phyloP scores from a whole-genome alignment of 495 filamentous ascomycete genomes.

The Cetradonia linearis region DNA sequence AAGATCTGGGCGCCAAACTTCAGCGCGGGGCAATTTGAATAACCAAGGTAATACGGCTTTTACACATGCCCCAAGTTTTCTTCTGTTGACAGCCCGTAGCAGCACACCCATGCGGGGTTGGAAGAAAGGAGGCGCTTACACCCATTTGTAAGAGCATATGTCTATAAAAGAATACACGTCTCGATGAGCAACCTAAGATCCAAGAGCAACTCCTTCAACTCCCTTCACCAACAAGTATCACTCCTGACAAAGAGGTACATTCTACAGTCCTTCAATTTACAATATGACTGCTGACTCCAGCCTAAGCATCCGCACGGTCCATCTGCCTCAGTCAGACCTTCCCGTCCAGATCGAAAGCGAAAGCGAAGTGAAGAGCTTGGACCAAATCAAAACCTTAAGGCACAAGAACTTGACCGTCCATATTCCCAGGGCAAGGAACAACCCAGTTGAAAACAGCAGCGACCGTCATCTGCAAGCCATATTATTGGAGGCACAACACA shows the following conservation, averaged over 20 bases:
- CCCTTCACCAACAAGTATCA: conserved; percentile 14
- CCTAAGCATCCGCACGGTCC: conserved; percentile 3
- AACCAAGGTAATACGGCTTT: conserved; percentile 9
- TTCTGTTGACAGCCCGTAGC: conserved; percentile 11
- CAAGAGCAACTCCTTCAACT: conserved; percentile 17
- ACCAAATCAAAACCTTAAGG: conserved; percentile 13
- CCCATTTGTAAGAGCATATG: conserved; percentile 14
- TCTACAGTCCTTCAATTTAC: conserved; percentile 7
- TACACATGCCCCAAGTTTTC: background rate
- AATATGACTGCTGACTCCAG: conserved; percentile 3
- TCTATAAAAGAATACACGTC: conserved; percentile 14
- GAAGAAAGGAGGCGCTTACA: conserved; percentile 12
- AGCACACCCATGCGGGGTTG: conserved; percentile 10
- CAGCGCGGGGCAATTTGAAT: background rate
- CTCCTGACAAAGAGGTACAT: conserved; percentile 15
- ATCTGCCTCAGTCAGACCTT: conserved; percentile 8
- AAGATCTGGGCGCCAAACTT: conserved; percentile 11
- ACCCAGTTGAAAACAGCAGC: conserved; percentile 13
- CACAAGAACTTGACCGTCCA: conserved; percentile 9
- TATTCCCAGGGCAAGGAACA: conserved; percentile 6
- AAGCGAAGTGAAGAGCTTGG: conserved; percentile 18
- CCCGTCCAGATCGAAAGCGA: conserved; percentile 16
- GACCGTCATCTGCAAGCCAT: conserved; percentile 9
- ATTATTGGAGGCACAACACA: conserved; percentile 1
- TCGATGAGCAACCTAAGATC: conserved; percentile 11